Conservation (phyloP, 768 basidiomycete genomes). For the Collybiopsis luxurians region DNA sequence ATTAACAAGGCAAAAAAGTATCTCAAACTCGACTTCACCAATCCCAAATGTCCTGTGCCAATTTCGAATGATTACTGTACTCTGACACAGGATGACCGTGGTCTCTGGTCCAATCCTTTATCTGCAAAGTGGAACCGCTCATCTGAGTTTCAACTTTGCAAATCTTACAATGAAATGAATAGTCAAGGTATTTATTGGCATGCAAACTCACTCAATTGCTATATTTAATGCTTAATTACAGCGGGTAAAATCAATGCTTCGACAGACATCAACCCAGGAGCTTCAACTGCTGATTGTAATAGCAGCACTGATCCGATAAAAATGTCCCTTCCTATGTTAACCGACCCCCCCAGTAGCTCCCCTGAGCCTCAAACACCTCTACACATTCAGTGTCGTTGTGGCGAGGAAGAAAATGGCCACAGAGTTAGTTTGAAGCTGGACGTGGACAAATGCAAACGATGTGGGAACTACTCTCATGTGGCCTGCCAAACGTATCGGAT, state of each 20-base stretch:
- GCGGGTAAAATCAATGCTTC: no score
- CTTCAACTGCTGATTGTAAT: not conserved
- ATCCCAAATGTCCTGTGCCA: not conserved
- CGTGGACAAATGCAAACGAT: not conserved
- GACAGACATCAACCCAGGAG: not conserved
- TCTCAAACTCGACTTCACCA: not conserved
- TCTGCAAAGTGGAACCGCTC: not conserved
- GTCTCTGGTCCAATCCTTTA: not conserved
- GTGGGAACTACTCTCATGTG: not conserved
- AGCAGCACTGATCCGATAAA: not conserved
- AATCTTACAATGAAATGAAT: not conserved
- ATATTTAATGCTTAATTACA: no score
- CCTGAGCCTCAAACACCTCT: not conserved
- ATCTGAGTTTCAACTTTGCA: not conserved
- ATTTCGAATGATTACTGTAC: not conserved
- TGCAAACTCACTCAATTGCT: not conserved
- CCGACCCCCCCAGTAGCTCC: not conserved
- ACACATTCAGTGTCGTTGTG: not conserved
- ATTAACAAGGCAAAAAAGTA: not conserved
- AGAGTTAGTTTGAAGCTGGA: not conserved
- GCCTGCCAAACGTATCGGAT: not conserved
- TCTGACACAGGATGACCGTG: not conserved
- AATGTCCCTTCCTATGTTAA: not conserved
- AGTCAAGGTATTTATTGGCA: not conserved
- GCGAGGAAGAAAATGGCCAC: not conserved